phyloP scores from a whole-genome alignment of 2,329 filamentous ascomycete genomes.

The Hypoxylon sp. region DNA sequence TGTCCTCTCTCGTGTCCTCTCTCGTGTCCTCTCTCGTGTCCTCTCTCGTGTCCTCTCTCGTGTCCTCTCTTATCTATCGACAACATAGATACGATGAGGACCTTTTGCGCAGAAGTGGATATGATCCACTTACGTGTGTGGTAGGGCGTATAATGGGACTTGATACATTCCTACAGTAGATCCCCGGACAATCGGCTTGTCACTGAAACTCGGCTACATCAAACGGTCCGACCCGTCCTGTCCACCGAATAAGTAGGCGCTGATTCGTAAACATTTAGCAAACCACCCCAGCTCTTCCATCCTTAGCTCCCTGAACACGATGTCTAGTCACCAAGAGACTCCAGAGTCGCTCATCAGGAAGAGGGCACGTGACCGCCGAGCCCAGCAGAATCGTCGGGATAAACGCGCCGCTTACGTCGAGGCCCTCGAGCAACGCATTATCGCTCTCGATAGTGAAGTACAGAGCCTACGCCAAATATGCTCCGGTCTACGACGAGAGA shows the following conservation, averaged over 20 bases:
- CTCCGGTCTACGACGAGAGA: constrained; percentile 16
- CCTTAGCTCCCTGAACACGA: not conserved
- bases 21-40: too few species aligned
- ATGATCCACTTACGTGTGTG: not conserved
- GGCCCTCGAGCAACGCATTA: constrained; percentile 15
- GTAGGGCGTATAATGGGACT: not conserved
- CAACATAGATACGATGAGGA: not conserved
- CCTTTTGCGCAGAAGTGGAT: not conserved
- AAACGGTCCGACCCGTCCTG: not conserved
- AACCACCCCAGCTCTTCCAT: not conserved
- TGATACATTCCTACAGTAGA: not conserved
- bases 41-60: too few species aligned
- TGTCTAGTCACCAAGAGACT: constrained; percentile 9
- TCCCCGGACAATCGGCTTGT: not conserved
- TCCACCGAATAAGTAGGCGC: not conserved
- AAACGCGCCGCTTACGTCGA: constrained; percentile 19
- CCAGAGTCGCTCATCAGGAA: constrained; percentile 22
- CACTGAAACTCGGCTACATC: not conserved
- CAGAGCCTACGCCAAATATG: constrained; percentile 9
- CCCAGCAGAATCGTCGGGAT: constrained; percentile 25
- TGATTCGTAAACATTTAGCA: not conserved
- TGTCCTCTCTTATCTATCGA: not conserved
- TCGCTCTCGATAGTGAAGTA: constrained; percentile 17
- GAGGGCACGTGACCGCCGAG: constrained; percentile 23
- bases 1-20: too few species aligned